Conservation (phyloP, 129 eudicot species). For the Calendula officinalis region DNA sequence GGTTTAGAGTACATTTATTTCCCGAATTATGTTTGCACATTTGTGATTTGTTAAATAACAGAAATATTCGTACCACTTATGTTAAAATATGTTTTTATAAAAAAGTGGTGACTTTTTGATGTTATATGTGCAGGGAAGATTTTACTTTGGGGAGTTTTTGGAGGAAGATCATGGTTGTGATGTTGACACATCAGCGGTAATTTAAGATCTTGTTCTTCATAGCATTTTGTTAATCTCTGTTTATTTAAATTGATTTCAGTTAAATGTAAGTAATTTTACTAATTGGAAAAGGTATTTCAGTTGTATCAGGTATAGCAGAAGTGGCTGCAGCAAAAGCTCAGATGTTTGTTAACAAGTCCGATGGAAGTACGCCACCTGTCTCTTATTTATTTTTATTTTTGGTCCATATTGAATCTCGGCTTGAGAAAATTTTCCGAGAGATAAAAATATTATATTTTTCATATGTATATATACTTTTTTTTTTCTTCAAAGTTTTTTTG, state of each 20-base stretch:
- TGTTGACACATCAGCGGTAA: slow-evolving; percentile 71
- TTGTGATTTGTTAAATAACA: background rate
- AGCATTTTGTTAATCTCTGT: background rate
- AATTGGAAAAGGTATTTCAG: slow-evolving; percentile 44
- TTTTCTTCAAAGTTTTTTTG: too few relatives aligned
- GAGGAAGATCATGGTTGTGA: slow-evolving; percentile 74
- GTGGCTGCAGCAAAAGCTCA: slow-evolving; percentile 99
- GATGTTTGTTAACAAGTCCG: slow-evolving; percentile 92
- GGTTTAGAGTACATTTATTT: slow-evolving; percentile 74
- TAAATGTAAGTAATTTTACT: slow-evolving; percentile 9
- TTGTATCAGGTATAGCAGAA: slow-evolving; percentile 91
- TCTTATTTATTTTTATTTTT: too few relatives aligned
- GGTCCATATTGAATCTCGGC: too few relatives aligned
- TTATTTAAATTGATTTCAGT: background rate
- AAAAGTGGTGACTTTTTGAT: slow-evolving; percentile 12
- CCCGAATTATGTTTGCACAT: slow-evolving; percentile 17
- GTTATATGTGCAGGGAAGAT: slow-evolving; percentile 67
- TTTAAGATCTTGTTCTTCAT: slow-evolving; percentile 10
- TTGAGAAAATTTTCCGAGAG: too few relatives aligned
- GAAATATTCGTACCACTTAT: slow-evolving; percentile 54
- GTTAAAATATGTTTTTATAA: slow-evolving; percentile 27
- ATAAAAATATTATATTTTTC: too few relatives aligned
- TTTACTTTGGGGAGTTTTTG: slow-evolving; percentile 82
- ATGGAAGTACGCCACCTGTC: slow-evolving; percentile 64
- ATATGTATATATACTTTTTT: too few relatives aligned